Base-by-base conservation (phyloP, 2,329 filamentous ascomycete species). In the Epichloe sp. region DNA sequence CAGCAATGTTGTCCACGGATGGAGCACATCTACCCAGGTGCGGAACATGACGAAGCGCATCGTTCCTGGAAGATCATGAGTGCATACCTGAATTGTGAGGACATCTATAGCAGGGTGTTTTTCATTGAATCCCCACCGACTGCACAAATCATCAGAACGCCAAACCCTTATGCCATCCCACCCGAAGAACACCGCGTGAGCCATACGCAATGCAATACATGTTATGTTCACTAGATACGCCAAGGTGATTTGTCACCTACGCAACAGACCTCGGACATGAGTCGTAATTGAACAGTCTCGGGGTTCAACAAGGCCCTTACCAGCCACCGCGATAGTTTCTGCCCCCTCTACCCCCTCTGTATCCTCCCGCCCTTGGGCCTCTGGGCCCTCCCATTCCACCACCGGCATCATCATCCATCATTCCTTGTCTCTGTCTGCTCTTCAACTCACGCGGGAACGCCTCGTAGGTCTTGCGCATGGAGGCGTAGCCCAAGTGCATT, bases 401-500 rank as follows among this genome's bases (percentile, higher is more conserved):
- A 2, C 71, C 69, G 36, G 68, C 66, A 8, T 66, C 59, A 43
- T 70, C 70, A 54, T 78, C 73, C 59, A 79, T 75, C 19, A 73
- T 70, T 17, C 79, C 48, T 42, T 53, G 53, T 47, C 55, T 81
- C 41, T 80, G 78, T 31, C 86, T 74, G 2, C 84, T 84, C 63
- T 88, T 86, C 68, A 95, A 76, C 64, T 96, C 89, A 68, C 89
- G 89, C 48, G 85, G 85, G 55, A 98, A 81, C n/a, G 79, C 73
- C 51, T 95, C 89, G 62, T 81, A 89, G 3, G 89, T 93, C 75
- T 93, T 95, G 60, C 93, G 82, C 93, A 98, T 98, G 70, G 95
- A 88, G 15, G 93, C 93, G 65, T 97, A 98, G 0, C 93, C 93
- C 52, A 98, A 72, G 64, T 98, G 93, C 93, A 98, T 98, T 75